A percentile compares a stretch with the other conserved stretches of the same genome.
Conservation (phyloP, 2,329 filamentous ascomycete species). For the Rachicladosporium sp. region DNA sequence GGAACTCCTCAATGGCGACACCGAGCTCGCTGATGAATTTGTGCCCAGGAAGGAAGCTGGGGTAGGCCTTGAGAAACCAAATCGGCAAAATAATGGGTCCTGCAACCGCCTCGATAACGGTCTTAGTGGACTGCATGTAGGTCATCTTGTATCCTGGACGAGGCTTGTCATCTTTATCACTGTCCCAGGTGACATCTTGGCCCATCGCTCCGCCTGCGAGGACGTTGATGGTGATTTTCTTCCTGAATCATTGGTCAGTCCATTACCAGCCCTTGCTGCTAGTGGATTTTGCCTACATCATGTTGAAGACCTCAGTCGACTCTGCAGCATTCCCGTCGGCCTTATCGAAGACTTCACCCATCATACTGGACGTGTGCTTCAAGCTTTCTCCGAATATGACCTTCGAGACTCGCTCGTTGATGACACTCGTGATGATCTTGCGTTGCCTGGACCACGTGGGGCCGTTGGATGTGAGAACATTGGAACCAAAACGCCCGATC, state of each 20-base stretch:
- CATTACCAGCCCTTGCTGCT: no score
- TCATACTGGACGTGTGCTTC: conserved; percentile 15
- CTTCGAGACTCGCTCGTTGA: conserved; percentile 24
- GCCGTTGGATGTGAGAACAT: conserved; percentile 15
- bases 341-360: conserved; percentile 13
- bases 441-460: conserved; percentile 21
- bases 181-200: conserved; percentile 15
- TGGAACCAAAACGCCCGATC: conserved; percentile 16
- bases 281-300: conserved; percentile 8
- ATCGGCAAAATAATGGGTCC: conserved; percentile 16
- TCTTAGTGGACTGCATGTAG: conserved; percentile 18
- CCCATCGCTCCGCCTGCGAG: conserved; percentile 22
- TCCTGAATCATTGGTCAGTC: conserved; percentile 2
- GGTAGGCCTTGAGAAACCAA: conserved; percentile 16
- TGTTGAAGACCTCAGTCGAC: conserved; percentile 17
- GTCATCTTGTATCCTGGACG: conserved; percentile 19
- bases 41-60: conserved; percentile 12
- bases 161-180: conserved; percentile 12
- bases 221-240: conserved; percentile 24
- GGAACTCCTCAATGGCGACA: conserved; percentile 16
- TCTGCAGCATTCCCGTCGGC: conserved; percentile 6
- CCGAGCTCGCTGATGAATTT: conserved; percentile 9
- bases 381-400: conserved; percentile 20
- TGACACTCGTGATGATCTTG: conserved; percentile 19
- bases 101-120: conserved; percentile 12